Evolutionary conservation across 805 yeast genomes (phyloP), one percentile per base, ranked within the genome.

Genomic region (Ascoidea asiatica): DNA sequence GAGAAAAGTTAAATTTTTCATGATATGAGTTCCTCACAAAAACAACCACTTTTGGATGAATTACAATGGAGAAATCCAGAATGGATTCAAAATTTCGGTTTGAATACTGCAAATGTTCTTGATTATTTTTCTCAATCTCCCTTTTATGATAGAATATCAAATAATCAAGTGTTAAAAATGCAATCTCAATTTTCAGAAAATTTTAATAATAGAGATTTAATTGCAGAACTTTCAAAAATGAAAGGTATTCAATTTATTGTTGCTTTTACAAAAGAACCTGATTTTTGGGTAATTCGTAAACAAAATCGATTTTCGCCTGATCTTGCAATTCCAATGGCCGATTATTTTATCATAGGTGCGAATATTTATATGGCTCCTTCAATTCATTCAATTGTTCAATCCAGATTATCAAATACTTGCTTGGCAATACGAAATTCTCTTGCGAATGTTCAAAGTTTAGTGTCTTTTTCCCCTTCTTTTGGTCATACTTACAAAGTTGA

Each of bases 41-140:
- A 3, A 5, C 18, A 19, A 40, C 13, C 69, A 42, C 67, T 69
- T 23, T 66, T 89, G 21, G 97, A 89, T 57, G 97, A 90, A 55
- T 71, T 92, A 38, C 97, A 89, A 60, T 92, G 98, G 98, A 77
- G 89, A 52, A 81, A 92, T 3, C 97, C 98, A 1, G 98, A 92
- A 61, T 92, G 96, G 94, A 87, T 92, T 50, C 95, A 88, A 58
- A 75, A 80, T 44, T 79, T 79, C 58, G 97, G 95, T 0, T 72
- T 92, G 20, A 72, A 88, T 40, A 83, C 95, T 0, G 95, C 80
- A 44, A 92, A 89, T 57, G 96, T 92, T 1, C 70, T 92, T 19
- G 97, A 92, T 48, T 92, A 92, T 62, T 89, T 92, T 56, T 69
- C 96, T 4, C 85, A 86, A 53, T 85, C 95, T 2, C 98, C 99